A percentile compares a stretch with the other conserved stretches of the same genome.
phyloP scores from a whole-genome alignment of 2,329 filamentous ascomycete species.

The Microsporum ferrugineum region DNA sequence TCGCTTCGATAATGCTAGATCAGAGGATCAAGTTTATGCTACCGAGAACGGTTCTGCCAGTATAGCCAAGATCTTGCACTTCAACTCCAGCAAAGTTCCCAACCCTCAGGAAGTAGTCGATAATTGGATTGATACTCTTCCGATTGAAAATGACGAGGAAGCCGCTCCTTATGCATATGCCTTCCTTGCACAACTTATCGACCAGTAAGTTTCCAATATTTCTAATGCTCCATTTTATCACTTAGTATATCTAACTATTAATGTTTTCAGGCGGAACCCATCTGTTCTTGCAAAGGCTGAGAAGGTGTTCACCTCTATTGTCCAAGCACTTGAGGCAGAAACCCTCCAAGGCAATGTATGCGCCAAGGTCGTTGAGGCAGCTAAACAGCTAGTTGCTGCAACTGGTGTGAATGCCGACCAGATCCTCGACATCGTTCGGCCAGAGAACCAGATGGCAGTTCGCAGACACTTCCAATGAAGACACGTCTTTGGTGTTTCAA shows the following conservation, averaged over 20 bases:
- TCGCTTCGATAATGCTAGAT: constrained; percentile 66
- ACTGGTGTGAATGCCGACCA: constrained; percentile 66
- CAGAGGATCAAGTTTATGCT: constrained; percentile 89
- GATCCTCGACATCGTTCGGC: constrained; percentile 56
- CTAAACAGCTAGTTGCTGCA: constrained; percentile 63
- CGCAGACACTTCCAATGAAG: constrained; percentile 62
- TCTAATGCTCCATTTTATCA: neutral
- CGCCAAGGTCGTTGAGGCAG: constrained; percentile 60
- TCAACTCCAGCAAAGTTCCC: constrained; percentile 63
- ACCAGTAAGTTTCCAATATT: constrained; percentile 58
- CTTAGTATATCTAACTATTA: constrained; percentile 12
- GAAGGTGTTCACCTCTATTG: constrained; percentile 75
- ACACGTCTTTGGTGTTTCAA: neutral
- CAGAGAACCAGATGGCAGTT: constrained; percentile 70
- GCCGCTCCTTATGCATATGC: constrained; percentile 92
- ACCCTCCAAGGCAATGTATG: constrained; percentile 78
- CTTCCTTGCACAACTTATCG: constrained; percentile 82
- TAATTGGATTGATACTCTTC: constrained; percentile 86
- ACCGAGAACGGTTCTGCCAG: constrained; percentile 95
- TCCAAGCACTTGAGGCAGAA: constrained; percentile 79
- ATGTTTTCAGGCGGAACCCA: constrained; percentile 62
- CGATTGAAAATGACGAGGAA: constrained; percentile 90
- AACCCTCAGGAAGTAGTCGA: constrained; percentile 64
- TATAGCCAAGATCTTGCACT: constrained; percentile 93
- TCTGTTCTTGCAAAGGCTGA: constrained; percentile 64